Conservation (phyloP, 164 flowering plant species). For the Macadamia integrifolia region DNA sequence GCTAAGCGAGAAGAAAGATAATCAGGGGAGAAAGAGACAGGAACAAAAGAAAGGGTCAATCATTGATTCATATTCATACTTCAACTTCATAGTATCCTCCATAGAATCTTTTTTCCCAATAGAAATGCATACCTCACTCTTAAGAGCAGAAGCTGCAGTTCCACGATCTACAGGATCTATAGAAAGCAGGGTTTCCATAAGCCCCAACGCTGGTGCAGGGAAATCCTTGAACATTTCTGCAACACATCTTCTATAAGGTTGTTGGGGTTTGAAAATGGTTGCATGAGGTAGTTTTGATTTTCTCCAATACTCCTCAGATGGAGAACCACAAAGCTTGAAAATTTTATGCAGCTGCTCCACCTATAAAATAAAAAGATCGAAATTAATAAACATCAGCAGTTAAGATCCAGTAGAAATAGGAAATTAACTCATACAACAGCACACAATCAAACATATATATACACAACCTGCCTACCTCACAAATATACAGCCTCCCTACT, state of each 20-base stretch:
- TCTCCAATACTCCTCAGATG: constrained; percentile 95
- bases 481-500: neutral
- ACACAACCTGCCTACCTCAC: neutral
- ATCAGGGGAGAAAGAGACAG: too few relatives aligned
- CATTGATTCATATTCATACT: too few relatives aligned
- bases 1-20: too few relatives aligned
- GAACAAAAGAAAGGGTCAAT: too few relatives aligned
- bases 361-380: constrained; percentile 27
- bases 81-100: neutral
- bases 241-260: constrained; percentile 79
- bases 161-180: constrained; percentile 93
- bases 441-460: neutral
- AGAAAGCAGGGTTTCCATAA: constrained; percentile 73
- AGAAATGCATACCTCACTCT: constrained; percentile 60
- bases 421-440: too few relatives aligned
- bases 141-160: constrained; percentile 71
- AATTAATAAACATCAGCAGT: neutral
- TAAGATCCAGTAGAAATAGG: neutral
- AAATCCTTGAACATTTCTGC: constrained; percentile 84
- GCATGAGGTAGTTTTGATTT: constrained; percentile 95
- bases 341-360: constrained; percentile 97
- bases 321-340: constrained; percentile 97
- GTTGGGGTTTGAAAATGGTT: constrained; percentile 92
- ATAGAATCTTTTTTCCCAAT: too few relatives aligned
- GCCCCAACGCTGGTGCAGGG: constrained; percentile 74